Percentiles rank a stretch among this genome's conserved stretches.
phyloP scores from a whole-genome alignment of 1,284 basidiomycete genomes.

The Phaffia rhodozyma region DNA sequence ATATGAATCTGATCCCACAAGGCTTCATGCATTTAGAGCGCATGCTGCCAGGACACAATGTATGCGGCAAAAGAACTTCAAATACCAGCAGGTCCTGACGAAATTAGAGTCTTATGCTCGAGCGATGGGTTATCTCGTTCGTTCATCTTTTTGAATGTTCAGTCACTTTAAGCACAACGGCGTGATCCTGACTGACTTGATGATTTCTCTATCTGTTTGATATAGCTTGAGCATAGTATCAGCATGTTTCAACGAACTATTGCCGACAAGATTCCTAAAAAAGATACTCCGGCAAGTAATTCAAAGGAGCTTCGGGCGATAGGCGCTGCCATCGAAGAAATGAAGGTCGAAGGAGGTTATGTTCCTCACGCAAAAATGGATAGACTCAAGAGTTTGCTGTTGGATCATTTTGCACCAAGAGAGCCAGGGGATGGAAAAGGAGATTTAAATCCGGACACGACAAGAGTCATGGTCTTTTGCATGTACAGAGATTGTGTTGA shows the following conservation, averaged over 20 bases:
- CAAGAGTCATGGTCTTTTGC: conserved; percentile 92
- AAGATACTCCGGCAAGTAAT: conserved; percentile 20
- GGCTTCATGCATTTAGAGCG: not conserved
- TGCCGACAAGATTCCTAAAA: conserved; percentile 34
- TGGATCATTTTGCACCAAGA: conserved; percentile 63
- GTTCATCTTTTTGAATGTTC: conserved; percentile 22
- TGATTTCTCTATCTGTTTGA: not conserved
- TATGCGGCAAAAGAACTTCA: conserved; percentile 2
- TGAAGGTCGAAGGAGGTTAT: conserved; percentile 40
- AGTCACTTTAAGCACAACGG: not conserved
- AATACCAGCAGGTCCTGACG: conserved; percentile 30
- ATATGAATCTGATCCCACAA: conserved; percentile 27
- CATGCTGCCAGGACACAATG: not conserved
- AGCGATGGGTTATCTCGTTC: conserved; percentile 68
- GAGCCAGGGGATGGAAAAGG: conserved; percentile 40
- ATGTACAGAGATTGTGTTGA: conserved; percentile 78
- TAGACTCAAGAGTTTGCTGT: conserved; percentile 56
- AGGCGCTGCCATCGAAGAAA: conserved; percentile 31
- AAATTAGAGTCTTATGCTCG: conserved; percentile 50
- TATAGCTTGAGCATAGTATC: conserved; percentile 65
- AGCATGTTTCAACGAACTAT: conserved; percentile 61
- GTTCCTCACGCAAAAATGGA: conserved; percentile 86
- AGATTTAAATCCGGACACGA: conserved; percentile 38
- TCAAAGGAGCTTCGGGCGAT: conserved; percentile 25
- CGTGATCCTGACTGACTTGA: not conserved